phyloP scores from a whole-genome alignment of 1,284 basidiomycete genomes.

The Wallemia ichthyophaga region DNA sequence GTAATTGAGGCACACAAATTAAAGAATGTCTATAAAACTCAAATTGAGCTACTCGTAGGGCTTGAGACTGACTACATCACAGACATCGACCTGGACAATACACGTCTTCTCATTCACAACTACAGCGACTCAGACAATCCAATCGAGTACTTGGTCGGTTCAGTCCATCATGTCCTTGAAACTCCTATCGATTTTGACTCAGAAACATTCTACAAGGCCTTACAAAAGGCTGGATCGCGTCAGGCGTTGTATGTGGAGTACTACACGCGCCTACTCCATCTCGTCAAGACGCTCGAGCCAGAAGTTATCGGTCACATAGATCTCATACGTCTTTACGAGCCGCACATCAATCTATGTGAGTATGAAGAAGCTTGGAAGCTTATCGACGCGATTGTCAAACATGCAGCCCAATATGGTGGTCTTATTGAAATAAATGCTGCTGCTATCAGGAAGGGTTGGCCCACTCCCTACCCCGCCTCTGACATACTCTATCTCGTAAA shows the following conservation, averaged over 20 bases:
- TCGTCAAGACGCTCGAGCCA: slow-evolving; percentile 40
- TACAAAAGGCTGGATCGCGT: neutral
- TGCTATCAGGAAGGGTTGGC: slow-evolving; percentile 74
- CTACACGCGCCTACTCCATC: slow-evolving; percentile 11
- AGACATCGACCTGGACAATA: slow-evolving; percentile 26
- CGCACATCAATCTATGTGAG: slow-evolving; percentile 22
- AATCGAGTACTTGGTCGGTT: slow-evolving; percentile 78
- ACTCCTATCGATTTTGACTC: slow-evolving; percentile 82
- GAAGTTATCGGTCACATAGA: slow-evolving; percentile 86
- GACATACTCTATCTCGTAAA: slow-evolving; percentile 50
- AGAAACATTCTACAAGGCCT: slow-evolving; percentile 22
- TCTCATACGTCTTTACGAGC: slow-evolving; percentile 49
- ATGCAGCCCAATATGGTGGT: slow-evolving; percentile 51
- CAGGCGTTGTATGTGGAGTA: neutral
- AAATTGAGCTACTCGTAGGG: slow-evolving; percentile 53
- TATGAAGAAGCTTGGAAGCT: slow-evolving; percentile 31
- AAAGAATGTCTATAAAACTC: slow-evolving; percentile 25
- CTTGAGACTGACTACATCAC: slow-evolving; percentile 81
- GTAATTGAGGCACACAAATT: slow-evolving; percentile 45
- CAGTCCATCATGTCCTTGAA: slow-evolving; percentile 62
- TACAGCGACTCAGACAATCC: slow-evolving; percentile 19
- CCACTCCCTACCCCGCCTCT: slow-evolving; percentile 43
- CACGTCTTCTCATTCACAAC: slow-evolving; percentile 19
- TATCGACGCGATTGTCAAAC: slow-evolving; percentile 43
- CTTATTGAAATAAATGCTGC: slow-evolving; percentile 82